phyloP scores from a whole-genome alignment of 441 rosid species.

The Bruguiera hainesii region DNA sequence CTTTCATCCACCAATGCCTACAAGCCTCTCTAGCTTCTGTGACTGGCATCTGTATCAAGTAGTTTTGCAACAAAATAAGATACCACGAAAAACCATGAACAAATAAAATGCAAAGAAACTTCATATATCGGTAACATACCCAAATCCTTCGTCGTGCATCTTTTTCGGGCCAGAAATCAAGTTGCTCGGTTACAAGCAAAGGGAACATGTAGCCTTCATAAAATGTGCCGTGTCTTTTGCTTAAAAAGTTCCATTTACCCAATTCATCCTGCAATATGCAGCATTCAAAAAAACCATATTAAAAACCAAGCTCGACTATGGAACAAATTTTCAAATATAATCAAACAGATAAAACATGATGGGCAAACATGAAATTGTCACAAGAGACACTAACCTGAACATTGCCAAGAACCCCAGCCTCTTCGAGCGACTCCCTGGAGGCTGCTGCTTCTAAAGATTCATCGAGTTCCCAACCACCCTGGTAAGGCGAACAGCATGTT shows the following conservation, averaged over 20 bases:
- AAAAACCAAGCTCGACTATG: background rate
- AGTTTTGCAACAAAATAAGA: background rate
- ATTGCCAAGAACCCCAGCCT: constrained; percentile 85
- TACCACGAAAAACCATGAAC: background rate
- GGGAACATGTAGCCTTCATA: constrained; percentile 96
- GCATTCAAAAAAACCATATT: background rate
- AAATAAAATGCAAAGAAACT: background rate
- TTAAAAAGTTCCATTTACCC: constrained; percentile 81
- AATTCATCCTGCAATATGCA: constrained; percentile 44
- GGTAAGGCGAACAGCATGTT: background rate
- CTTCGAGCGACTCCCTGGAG: constrained; percentile 74
- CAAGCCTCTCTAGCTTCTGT: constrained; percentile 75
- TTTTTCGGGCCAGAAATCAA: constrained; percentile 87
- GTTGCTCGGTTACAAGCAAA: constrained; percentile 74
- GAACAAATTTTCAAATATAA: no score
- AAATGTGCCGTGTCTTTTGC: constrained; percentile 78
- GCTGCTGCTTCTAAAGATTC: constrained; percentile 85
- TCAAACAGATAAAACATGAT: no score
- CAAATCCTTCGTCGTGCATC: constrained; percentile 64
- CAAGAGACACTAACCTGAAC: constrained; percentile 51
- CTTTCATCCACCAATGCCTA: constrained; percentile 96
- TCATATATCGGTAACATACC: constrained; percentile 35
- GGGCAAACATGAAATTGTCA: no score
- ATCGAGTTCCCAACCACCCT: constrained; percentile 98
- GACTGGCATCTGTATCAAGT: constrained; percentile 47